These are phyloP conservation scores for Dothiorella sarmentorum DNA, from an alignment of 2,329 filamentous ascomycete genomes.

Conservation along the genomic window DNA sequence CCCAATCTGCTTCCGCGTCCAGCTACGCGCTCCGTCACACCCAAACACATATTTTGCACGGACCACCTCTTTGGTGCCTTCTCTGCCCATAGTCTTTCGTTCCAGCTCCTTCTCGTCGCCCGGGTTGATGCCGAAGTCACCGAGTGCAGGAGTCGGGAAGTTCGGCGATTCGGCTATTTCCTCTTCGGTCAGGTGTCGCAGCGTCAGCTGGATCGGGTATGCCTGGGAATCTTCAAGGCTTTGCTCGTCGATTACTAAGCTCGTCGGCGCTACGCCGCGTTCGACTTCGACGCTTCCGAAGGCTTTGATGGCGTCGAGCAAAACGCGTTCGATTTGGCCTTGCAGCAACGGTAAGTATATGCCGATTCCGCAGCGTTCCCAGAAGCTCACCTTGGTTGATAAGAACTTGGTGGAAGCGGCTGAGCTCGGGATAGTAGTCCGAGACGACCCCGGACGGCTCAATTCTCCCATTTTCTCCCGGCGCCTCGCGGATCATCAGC, in stretches of 20 bases:
- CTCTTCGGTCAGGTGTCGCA: neutral
- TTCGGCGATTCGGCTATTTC: neutral
- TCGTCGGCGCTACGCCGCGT: neutral
- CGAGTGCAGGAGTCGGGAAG: neutral
- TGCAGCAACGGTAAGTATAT: too few relatives aligned
- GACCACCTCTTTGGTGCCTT: slow-evolving; percentile 20
- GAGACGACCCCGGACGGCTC: neutral
- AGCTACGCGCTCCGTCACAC: slow-evolving; percentile 54
- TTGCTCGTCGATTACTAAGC: slow-evolving; percentile 33
- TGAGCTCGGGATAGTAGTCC: neutral
- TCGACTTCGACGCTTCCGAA: neutral
- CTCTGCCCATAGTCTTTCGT: neutral
- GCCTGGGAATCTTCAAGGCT: slow-evolving; percentile 42
- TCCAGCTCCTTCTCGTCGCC: neutral
- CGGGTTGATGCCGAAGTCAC: neutral
- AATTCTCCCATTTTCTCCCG: neutral
- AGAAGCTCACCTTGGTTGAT: neutral
- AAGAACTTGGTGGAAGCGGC: neutral
- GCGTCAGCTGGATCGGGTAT: neutral
- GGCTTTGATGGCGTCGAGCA: neutral
- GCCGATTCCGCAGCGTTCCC: too few relatives aligned
- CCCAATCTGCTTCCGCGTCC: slow-evolving; percentile 49
- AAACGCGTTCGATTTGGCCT: neutral
- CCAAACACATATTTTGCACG: slow-evolving; percentile 41
- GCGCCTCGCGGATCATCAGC: neutral